A percentile compares a stretch with the other conserved stretches of the same genome.
phyloP scores from a whole-genome alignment of 192 early-diverging fungal species.

The Piromyces sp. region DNA sequence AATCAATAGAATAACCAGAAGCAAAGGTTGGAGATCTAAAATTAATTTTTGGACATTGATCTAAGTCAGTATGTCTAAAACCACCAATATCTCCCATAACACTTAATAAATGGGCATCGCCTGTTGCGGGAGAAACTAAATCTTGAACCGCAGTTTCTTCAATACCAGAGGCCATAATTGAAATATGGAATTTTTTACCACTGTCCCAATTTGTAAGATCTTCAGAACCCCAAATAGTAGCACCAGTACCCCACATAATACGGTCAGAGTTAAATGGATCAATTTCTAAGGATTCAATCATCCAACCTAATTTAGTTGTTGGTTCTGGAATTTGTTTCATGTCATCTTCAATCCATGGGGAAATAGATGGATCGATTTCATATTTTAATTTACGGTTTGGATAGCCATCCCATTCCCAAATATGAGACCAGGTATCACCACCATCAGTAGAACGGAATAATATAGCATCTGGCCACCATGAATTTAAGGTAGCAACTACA shows the following conservation, averaged over 20 bases:
- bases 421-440: slow-evolving; percentile 8
- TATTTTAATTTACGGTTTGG: background rate
- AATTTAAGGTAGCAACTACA: slow-evolving; percentile 11
- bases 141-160: slow-evolving; percentile 2
- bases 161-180: background rate
- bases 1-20: slow-evolving; percentile 1
- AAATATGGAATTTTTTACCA: background rate
- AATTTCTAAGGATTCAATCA: slow-evolving; percentile 3
- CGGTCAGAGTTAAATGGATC: slow-evolving; percentile 2
- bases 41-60: background rate
- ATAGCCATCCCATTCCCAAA: slow-evolving; percentile 2
- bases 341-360: slow-evolving; percentile 1
- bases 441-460: slow-evolving; percentile 9
- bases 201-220: slow-evolving; percentile 2
- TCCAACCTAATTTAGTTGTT: slow-evolving; percentile 1
- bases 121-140: slow-evolving; percentile 2
- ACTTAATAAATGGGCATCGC: background rate
- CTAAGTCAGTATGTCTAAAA: slow-evolving; percentile 2
- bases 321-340: slow-evolving; percentile 2
- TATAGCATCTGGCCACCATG: slow-evolving; percentile 10
- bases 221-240: slow-evolving; percentile 2
- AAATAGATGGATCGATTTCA: background rate
- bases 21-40: background rate
- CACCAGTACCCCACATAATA: slow-evolving; percentile 3
- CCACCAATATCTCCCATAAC: slow-evolving; percentile 2